These are phyloP conservation scores for Castanea crenata DNA, from an alignment of 306 rosid species.

Conservation along the genomic window DNA sequence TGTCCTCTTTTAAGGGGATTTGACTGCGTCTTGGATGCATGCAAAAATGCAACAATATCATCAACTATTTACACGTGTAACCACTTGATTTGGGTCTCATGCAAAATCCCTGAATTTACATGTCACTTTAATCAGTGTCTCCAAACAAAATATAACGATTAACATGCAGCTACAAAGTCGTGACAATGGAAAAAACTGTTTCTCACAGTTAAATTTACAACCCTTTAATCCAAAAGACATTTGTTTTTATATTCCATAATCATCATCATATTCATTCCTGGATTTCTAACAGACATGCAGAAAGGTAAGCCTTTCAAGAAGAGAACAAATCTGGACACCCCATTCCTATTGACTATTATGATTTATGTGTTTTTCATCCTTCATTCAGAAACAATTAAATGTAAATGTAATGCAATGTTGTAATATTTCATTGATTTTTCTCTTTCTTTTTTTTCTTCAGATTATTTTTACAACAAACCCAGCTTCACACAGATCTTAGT, in stretches of 20 bases:
- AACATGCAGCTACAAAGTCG: conserved; percentile 19
- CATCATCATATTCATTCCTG: conserved; percentile 9
- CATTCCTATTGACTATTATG: background rate
- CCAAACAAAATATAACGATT: conserved; percentile 18
- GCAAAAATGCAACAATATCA: background rate
- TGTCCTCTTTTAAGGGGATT: no score
- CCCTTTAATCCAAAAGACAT: no score
- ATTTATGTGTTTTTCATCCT: no score
- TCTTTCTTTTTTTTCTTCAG: conserved; percentile 19
- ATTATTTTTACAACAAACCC: conserved; percentile 38
- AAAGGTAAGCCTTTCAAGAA: conserved; percentile 35
- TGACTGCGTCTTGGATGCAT: background rate
- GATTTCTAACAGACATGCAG: conserved; percentile 49
- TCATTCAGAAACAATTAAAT: background rate
- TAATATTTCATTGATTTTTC: background rate
- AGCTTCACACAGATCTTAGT: conserved; percentile 55
- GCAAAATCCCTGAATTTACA: conserved; percentile 22
- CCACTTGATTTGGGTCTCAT: background rate
- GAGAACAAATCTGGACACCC: background rate
- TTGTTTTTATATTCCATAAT: no score
- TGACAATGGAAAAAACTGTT: conserved; percentile 22
- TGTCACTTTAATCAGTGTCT: conserved; percentile 19
- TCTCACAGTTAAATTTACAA: conserved; percentile 4
- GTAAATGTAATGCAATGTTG: background rate
- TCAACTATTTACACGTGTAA: background rate